These are phyloP conservation scores for Symbiodinium pilosum DNA, from an alignment of 73 alveolate genomes.

Conservation along the genomic window DNA sequence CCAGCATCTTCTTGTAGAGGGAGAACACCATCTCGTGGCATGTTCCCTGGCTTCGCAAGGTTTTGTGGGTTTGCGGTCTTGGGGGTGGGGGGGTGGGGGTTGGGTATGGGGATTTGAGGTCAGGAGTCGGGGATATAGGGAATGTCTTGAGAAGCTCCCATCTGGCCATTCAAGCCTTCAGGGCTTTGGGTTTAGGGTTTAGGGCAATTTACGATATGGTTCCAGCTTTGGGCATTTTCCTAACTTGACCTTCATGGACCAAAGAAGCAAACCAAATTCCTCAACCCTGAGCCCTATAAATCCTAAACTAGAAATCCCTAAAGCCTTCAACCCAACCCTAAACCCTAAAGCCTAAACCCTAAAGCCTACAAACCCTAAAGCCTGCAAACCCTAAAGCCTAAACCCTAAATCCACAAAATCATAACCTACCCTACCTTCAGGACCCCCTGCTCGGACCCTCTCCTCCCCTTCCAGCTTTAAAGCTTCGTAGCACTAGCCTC, in stretches of 20 bases:
- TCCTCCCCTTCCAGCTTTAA: too few species aligned
- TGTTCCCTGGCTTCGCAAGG: not conserved
- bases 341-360: not conserved
- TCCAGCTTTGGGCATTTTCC: too few species aligned
- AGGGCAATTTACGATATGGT: not conserved
- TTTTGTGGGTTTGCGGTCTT: not conserved
- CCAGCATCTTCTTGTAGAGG: conserved; percentile 70
- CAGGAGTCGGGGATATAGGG: not conserved
- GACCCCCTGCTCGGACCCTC: too few species aligned
- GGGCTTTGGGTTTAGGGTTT: not conserved
- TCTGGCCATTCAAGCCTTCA: not conserved
- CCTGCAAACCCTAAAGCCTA: not conserved
- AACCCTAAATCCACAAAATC: too few species aligned
- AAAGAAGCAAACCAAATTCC: too few species aligned
- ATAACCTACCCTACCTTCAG: too few species aligned
- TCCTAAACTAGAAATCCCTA: not conserved
- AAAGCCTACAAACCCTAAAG: not conserved
- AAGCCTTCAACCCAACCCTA: not conserved
- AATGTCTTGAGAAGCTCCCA: too few species aligned
- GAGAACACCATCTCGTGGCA: conserved; percentile 93
- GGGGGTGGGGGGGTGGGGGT: not conserved
- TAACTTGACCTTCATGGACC: too few species aligned
- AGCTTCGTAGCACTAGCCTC: too few species aligned
- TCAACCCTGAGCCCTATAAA: not conserved
- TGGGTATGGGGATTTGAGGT: not conserved